A percentile compares a stretch with the other conserved stretches of the same genome.
phyloP scores from a whole-genome alignment of 2,329 filamentous ascomycete genomes.

The Aureobasidium sp. region DNA sequence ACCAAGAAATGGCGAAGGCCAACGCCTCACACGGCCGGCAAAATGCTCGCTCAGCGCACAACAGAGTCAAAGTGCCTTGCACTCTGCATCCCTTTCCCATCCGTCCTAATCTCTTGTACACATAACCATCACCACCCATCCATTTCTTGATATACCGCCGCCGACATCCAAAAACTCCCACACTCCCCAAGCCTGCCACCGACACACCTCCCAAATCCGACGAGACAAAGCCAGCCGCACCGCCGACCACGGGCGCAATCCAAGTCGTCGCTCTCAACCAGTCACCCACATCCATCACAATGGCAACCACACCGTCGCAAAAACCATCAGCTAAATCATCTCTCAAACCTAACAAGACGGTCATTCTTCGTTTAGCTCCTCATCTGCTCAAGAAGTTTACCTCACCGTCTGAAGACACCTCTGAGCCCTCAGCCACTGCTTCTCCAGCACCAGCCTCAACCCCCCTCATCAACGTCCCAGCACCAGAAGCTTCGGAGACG shows the following conservation, averaged over 20 bases:
- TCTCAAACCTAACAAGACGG: slow-evolving; percentile 26
- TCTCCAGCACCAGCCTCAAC: slow-evolving; percentile 31
- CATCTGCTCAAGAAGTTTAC: slow-evolving; percentile 25
- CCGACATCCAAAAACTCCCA: slow-evolving; percentile 21
- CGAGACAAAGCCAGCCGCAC: slow-evolving; percentile 17
- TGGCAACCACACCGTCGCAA: slow-evolving; percentile 17
- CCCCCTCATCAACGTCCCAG: slow-evolving; percentile 31
- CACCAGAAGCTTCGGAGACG: slow-evolving; percentile 37
- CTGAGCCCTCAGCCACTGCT: slow-evolving; percentile 30
- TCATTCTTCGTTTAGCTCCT: slow-evolving; percentile 24
- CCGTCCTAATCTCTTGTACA: slow-evolving; percentile 8
- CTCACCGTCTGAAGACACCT: slow-evolving; percentile 24
- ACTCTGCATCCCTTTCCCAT: background rate
- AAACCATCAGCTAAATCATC: slow-evolving; percentile 18
- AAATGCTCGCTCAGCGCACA: slow-evolving; percentile 12
- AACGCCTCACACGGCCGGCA: slow-evolving; percentile 13
- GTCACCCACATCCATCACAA: slow-evolving; percentile 16
- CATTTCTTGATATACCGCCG: slow-evolving; percentile 16
- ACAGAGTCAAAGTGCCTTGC: slow-evolving; percentile 11
- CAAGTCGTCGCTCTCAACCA: slow-evolving; percentile 18
- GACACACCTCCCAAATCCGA: background rate
- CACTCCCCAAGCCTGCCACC: background rate
- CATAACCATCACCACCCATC: slow-evolving; percentile 1
- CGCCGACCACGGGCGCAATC: slow-evolving; percentile 18
- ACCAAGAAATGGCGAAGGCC: slow-evolving; percentile 6